A percentile compares a stretch with the other conserved stretches of the same genome.
Evolutionary conservation across 805 yeast species (phyloP).

Genomic region (Zygosaccharomyces lentus): DNA sequence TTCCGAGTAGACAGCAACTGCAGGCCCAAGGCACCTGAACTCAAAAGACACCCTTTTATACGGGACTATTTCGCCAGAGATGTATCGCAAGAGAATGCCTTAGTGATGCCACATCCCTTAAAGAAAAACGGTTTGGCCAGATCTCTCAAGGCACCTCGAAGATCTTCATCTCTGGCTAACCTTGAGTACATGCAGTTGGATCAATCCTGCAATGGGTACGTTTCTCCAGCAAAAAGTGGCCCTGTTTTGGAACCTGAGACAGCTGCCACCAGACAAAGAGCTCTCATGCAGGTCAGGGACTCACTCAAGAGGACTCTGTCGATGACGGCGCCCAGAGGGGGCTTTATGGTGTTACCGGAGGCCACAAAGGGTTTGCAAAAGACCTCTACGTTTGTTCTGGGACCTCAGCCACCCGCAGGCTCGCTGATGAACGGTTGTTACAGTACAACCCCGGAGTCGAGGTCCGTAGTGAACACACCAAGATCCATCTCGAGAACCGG

Average conservation of each 20-base stretch:
- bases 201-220: background rate
- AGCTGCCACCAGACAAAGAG: conserved; percentile 9
- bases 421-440: conserved; percentile 34
- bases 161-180: conserved; percentile 15
- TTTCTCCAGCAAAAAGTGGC: conserved; percentile 1
- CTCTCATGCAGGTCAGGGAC: conserved; percentile 20
- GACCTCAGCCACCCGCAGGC: conserved; percentile 29
- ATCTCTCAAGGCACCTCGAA: conserved; percentile 23
- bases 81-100: conserved; percentile 3
- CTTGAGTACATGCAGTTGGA: conserved; percentile 8
- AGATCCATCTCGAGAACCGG: conserved; percentile 25
- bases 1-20: conserved; percentile 42
- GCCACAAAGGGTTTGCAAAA: conserved; percentile 11
- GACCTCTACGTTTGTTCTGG: conserved; percentile 31
- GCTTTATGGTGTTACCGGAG: conserved; percentile 5
- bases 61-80: conserved; percentile 23
- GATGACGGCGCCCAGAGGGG: conserved; percentile 17
- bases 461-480: conserved; percentile 30
- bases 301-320: conserved; percentile 26
- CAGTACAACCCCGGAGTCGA: conserved; percentile 32
- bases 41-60: conserved; percentile 43
- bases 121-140: conserved; percentile 24
- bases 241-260: conserved; percentile 4
- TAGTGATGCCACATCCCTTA: conserved; percentile 8
- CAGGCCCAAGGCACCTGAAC: conserved; percentile 45